Evolutionary conservation across 164 flowering plant species (phyloP).

Genomic region (Amborella trichopoda): DNA sequence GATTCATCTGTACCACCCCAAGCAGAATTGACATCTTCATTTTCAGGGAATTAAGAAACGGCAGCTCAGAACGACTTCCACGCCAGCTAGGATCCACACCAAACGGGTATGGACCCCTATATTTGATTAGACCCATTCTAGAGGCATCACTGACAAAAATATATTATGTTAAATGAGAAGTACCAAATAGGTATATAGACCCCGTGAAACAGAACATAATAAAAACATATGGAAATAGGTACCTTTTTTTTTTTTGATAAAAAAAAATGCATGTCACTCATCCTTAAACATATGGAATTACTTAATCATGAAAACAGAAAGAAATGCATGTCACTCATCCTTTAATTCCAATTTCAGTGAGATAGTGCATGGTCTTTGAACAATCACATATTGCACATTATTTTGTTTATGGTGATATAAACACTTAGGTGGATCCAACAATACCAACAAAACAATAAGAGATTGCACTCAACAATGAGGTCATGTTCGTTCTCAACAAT

Average conservation of each 20-base stretch:
- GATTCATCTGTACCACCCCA: constrained; percentile 78
- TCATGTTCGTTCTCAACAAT: no score
- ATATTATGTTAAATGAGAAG: constrained; percentile 3
- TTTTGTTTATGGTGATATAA: no score
- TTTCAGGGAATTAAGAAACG: constrained; percentile 84
- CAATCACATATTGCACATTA: no score
- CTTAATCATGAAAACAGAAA: no score
- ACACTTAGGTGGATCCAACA: no score
- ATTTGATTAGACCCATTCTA: constrained; percentile 59
- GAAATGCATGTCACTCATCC: no score
- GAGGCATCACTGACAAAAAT: constrained; percentile 44
- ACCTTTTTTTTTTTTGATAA: neutral
- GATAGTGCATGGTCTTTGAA: no score
- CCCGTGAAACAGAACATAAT: neutral
- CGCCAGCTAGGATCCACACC: constrained; percentile 98
- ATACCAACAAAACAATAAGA: no score
- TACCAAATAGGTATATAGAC: neutral
- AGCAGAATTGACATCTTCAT: constrained; percentile 96
- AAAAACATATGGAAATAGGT: neutral
- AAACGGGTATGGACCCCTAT: constrained; percentile 66
- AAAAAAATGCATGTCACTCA: no score
- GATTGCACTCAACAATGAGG: no score
- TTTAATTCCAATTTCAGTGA: no score
- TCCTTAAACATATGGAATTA: no score
- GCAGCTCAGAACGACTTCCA: constrained; percentile 92